These are phyloP conservation scores for Gossypium lobatum DNA, from an alignment of 441 rosid genomes.

Conservation along the genomic window DNA sequence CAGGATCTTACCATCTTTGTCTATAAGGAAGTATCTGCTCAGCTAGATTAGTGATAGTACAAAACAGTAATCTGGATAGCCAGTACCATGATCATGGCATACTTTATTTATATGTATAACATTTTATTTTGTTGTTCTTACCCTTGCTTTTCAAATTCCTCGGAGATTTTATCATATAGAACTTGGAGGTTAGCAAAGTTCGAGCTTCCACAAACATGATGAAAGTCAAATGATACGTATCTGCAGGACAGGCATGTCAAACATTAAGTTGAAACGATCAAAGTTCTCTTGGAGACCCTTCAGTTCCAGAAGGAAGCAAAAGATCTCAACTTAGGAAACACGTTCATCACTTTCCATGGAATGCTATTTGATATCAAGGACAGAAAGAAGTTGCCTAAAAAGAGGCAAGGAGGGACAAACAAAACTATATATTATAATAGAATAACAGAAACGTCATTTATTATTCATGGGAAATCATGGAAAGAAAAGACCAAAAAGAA, in stretches of 20 bases:
- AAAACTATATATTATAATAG: neutral
- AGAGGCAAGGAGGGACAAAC: neutral
- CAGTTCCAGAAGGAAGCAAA: neutral
- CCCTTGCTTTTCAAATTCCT: slow-evolving; percentile 82
- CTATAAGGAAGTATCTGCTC: slow-evolving; percentile 86
- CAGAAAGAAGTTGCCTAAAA: neutral
- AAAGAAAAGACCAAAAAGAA: neutral
- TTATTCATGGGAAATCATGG: neutral
- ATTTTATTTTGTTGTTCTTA: slow-evolving; percentile 29
- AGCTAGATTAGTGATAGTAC: slow-evolving; percentile 57
- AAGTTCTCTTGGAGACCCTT: neutral
- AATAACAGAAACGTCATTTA: neutral
- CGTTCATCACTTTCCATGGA: neutral
- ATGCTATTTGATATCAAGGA: neutral
- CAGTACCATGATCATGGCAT: slow-evolving; percentile 29
- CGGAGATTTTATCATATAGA: slow-evolving; percentile 68
- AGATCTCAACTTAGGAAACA: neutral
- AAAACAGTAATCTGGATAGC: slow-evolving; percentile 32
- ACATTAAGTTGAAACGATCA: neutral
- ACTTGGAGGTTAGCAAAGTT: slow-evolving; percentile 73
- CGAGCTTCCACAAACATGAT: slow-evolving; percentile 71
- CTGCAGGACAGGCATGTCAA: slow-evolving; percentile 37
- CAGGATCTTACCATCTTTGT: slow-evolving; percentile 53
- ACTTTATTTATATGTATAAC: slow-evolving; percentile 11
- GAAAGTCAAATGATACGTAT: slow-evolving; percentile 82